A percentile compares a stretch with the other conserved stretches of the same genome.
phyloP scores from a whole-genome alignment of 208 protist species.

The Wallacemonas sp. region DNA sequence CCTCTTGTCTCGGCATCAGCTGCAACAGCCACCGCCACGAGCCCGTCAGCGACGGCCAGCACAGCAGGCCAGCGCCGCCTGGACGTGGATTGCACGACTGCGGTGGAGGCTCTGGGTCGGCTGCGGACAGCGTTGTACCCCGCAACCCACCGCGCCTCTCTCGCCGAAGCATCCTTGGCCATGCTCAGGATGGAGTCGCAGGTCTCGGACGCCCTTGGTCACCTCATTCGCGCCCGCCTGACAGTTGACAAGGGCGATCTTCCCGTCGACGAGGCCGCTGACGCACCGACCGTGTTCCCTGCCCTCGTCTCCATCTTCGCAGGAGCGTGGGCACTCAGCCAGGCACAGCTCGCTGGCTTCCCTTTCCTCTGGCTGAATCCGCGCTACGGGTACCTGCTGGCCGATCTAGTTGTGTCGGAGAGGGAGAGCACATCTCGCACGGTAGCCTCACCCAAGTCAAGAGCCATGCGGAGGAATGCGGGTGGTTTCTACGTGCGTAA shows the following conservation, averaged over 20 bases:
- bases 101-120: not conserved
- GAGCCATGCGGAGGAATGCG: not conserved
- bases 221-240: conserved; percentile 36
- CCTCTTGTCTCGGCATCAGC: not conserved
- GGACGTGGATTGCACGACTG: not conserved
- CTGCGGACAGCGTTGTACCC: not conserved
- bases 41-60: no score
- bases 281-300: conserved; percentile 30
- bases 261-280: conserved; percentile 10
- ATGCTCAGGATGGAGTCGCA: conserved; percentile 5
- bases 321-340: conserved; percentile 43
- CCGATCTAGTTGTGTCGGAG: conserved; percentile 25
- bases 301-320: conserved; percentile 45
- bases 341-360: conserved; percentile 66
- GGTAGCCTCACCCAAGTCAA: not conserved
- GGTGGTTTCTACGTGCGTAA: not conserved
- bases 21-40: not conserved
- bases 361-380: conserved; percentile 71
- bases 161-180: not conserved
- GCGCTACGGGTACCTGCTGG: conserved; percentile 27
- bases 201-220: conserved; percentile 34
- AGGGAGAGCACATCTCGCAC: not conserved
- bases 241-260: conserved; percentile 23
- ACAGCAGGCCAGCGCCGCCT: not conserved
- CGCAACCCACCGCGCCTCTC: not conserved